These are phyloP conservation scores for Fusarium nematophilum DNA, from an alignment of 2,329 filamentous ascomycete genomes.

Conservation along the genomic window DNA sequence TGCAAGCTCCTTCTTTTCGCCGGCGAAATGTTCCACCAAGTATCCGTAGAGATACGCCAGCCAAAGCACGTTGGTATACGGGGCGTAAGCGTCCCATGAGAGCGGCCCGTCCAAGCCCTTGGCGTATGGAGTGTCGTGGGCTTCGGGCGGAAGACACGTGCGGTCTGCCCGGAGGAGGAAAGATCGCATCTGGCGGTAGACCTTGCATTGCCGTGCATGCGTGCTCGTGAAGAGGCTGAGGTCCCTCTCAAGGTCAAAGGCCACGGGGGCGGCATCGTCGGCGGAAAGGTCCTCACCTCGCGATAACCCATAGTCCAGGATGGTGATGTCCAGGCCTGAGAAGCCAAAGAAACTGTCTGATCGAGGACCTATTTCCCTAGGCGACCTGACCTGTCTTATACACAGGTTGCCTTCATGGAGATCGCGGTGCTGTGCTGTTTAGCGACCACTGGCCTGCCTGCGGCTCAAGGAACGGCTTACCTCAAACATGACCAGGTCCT, in stretches of 20 bases:
- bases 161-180: conserved; percentile 65
- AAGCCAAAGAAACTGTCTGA: conserved; percentile 61
- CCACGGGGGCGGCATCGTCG: conserved; percentile 56
- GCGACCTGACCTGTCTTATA: conserved; percentile 57
- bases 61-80: conserved; percentile 75
- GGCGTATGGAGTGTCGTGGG: conserved; percentile 61
- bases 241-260: conserved; percentile 70
- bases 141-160: conserved; percentile 59
- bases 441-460: neutral
- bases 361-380: conserved; percentile 46
- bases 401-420: conserved; percentile 75
- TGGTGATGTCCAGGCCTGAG: conserved; percentile 72
- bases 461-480: conserved; percentile 48
- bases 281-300: conserved; percentile 60
- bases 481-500: conserved; percentile 69
- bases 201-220: conserved; percentile 68
- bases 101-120: conserved; percentile 59
- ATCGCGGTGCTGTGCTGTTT: conserved; percentile 65
- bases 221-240: conserved; percentile 70
- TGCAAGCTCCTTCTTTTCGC: conserved; percentile 58
- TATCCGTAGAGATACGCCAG: conserved; percentile 71
- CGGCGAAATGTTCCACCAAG: conserved; percentile 59
- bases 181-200: conserved; percentile 72
- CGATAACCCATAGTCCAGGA: conserved; percentile 74
- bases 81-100: conserved; percentile 65